Conservation (phyloP, 306 rosid species). For the Castanospermum australe region DNA sequence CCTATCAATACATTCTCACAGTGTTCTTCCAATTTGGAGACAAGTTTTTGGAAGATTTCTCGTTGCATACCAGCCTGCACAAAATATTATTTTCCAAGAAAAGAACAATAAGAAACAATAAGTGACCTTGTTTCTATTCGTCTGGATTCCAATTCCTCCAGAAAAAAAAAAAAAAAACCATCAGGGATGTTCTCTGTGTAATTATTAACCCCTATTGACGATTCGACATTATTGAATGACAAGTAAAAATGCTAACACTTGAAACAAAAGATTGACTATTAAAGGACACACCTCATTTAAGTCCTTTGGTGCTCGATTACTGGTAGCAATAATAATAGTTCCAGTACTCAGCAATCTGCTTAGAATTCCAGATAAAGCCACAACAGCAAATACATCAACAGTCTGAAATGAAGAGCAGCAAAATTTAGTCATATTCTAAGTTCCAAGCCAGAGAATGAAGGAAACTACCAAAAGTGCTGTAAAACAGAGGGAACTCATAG, state of each 20-base stretch:
- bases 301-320: constrained; percentile 91
- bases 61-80: constrained; percentile 87
- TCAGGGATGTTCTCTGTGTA: constrained; percentile 12
- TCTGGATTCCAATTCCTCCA: constrained; percentile 15
- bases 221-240: neutral
- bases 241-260: neutral
- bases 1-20: constrained; percentile 73
- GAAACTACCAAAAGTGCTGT: neutral
- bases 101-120: neutral
- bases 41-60: constrained; percentile 71
- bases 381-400: constrained; percentile 99
- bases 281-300: constrained; percentile 69
- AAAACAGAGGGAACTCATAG: constrained; percentile 6
- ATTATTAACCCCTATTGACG: neutral
- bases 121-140: neutral
- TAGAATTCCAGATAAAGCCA: constrained; percentile 97
- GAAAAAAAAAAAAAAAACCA: constrained; percentile 23
- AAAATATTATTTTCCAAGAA: neutral
- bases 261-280: neutral
- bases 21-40: constrained; percentile 70
- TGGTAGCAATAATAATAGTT: constrained; percentile 93
- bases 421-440: constrained; percentile 33
- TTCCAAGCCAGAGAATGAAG: constrained; percentile 3
- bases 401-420: constrained; percentile 72
- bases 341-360: constrained; percentile 89